Evolutionary conservation across 495 filamentous ascomycete species (phyloP).

Genomic region (Penicillium fimorum): DNA sequence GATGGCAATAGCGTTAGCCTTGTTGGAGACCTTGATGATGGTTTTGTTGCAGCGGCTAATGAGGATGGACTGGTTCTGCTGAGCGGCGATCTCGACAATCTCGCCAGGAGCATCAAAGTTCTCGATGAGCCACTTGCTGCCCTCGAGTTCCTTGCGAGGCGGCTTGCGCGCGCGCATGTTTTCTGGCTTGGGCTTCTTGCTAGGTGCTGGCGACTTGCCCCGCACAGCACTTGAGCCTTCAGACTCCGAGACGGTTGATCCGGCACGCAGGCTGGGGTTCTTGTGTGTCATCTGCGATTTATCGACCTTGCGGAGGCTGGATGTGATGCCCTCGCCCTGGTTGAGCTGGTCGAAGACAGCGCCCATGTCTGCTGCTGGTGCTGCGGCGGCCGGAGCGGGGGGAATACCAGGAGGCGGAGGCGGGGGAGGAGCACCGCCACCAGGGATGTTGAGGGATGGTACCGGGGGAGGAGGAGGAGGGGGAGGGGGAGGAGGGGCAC

Average conservation of each 20-base stretch:
- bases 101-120: conserved; percentile 79
- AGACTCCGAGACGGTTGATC: conserved; percentile 59
- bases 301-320: conserved; percentile 87
- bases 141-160: conserved; percentile 85
- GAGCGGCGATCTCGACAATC: conserved; percentile 72
- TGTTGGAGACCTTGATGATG: conserved; percentile 84
- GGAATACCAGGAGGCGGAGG: conserved; percentile 57
- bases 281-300: conserved; percentile 96
- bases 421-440: conserved; percentile 76
- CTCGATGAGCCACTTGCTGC: conserved; percentile 95
- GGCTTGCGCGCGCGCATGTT: conserved; percentile 92
- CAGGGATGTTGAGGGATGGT: conserved; percentile 52
- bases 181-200: conserved; percentile 91
- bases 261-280: conserved; percentile 84
- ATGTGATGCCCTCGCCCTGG: conserved; percentile 80
- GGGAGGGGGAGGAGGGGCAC: conserved; percentile 49
- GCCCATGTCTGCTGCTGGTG: conserved; percentile 58
- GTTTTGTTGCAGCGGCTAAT: conserved; percentile 87
- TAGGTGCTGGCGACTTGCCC: conserved; percentile 78
- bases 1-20: conserved; percentile 91
- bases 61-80: conserved; percentile 84
- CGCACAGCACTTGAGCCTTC: conserved; percentile 52
- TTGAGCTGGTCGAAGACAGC: conserved; percentile 91
- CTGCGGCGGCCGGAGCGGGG: conserved; percentile 31
- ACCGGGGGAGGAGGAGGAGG: conserved; percentile 56